Conservation (phyloP, 306 rosid species). For the Corylus americana region DNA sequence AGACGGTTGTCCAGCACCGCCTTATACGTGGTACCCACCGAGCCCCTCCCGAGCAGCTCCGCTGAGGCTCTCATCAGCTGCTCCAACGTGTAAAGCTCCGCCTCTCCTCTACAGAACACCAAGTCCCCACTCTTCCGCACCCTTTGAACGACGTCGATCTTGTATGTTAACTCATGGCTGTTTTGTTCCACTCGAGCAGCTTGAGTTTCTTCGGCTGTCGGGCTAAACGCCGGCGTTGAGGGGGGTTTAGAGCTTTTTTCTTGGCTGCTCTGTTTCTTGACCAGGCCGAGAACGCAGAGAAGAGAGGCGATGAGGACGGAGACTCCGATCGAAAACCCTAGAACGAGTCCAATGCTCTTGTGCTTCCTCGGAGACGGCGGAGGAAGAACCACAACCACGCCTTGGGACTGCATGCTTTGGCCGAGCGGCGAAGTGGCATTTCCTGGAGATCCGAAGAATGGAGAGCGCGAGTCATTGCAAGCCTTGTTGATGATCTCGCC, state of each 20-base stretch:
- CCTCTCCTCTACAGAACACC: conserved; percentile 72
- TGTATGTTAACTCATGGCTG: conserved; percentile 24
- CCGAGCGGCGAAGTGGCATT: conserved; percentile 34
- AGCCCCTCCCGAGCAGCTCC: conserved; percentile 85
- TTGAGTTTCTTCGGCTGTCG: not conserved
- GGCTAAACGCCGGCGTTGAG: conserved; percentile 13
- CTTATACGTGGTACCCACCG: conserved; percentile 81
- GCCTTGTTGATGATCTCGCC: conserved; percentile 66
- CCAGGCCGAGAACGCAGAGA: conserved; percentile 33
- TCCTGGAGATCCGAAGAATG: conserved; percentile 54
- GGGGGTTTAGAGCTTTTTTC: conserved; percentile 4
- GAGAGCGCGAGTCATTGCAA: conserved; percentile 42
- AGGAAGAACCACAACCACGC: conserved; percentile 41
- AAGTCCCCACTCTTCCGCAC: conserved; percentile 59
- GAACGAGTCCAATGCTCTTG: conserved; percentile 43
- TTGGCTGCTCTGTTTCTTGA: conserved; percentile 27
- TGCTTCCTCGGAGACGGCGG: conserved; percentile 37
- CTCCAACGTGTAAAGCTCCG: conserved; percentile 60
- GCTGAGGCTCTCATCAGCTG: conserved; percentile 91
- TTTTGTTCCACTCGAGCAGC: conserved; percentile 4
- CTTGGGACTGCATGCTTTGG: conserved; percentile 57
- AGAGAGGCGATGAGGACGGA: conserved; percentile 34
- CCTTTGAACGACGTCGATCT: conserved; percentile 29
- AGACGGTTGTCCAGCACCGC: conserved; percentile 72
- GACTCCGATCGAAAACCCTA: conserved; percentile 45